Conservation (phyloP, 169 alveolate genomes). For the Fabrea salina region DNA sequence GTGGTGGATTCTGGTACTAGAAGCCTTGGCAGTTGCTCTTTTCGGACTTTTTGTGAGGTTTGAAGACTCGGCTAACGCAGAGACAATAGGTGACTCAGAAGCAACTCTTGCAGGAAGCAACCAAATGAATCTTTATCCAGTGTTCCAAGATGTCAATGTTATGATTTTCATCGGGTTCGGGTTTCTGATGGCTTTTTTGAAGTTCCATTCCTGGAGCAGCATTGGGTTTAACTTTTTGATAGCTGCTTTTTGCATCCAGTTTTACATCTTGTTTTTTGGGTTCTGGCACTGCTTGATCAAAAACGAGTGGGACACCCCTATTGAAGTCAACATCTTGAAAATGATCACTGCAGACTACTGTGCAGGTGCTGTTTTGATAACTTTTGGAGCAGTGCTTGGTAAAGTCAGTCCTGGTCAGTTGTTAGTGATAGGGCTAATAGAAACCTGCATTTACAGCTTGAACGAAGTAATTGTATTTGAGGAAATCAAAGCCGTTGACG, state of each 20-base stretch:
- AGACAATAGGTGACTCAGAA: not conserved
- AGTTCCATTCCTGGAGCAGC: conserved; percentile 61
- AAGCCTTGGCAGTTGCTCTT: not conserved
- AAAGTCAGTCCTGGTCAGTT: conserved; percentile 58
- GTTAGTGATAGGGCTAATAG: conserved; percentile 52
- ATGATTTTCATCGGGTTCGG: conserved; percentile 83
- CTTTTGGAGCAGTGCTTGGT: conserved; percentile 79
- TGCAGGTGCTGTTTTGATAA: conserved; percentile 63
- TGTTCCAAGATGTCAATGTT: conserved; percentile 68
- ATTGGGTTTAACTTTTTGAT: conserved; percentile 57
- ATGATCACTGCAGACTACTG: conserved; percentile 53
- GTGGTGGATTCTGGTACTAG: no score
- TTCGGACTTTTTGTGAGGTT: conserved; percentile 20
- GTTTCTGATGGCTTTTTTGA: conserved; percentile 68
- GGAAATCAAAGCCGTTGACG: conserved; percentile 40
- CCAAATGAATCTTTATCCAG: conserved; percentile 35
- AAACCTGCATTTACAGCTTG: conserved; percentile 54
- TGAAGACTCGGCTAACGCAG: not conserved
- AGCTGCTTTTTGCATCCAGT: conserved; percentile 58
- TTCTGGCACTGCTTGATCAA: conserved; percentile 51
- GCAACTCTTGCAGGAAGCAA: not conserved
- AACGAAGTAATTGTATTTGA: conserved; percentile 50
- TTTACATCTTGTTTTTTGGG: conserved; percentile 40
- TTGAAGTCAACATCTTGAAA: conserved; percentile 24
- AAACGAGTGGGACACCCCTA: conserved; percentile 27